Percentiles rank a stretch among this genome's conserved stretches.
phyloP scores from a whole-genome alignment of 768 basidiomycete genomes.

The Amanita pseudoporphyria region DNA sequence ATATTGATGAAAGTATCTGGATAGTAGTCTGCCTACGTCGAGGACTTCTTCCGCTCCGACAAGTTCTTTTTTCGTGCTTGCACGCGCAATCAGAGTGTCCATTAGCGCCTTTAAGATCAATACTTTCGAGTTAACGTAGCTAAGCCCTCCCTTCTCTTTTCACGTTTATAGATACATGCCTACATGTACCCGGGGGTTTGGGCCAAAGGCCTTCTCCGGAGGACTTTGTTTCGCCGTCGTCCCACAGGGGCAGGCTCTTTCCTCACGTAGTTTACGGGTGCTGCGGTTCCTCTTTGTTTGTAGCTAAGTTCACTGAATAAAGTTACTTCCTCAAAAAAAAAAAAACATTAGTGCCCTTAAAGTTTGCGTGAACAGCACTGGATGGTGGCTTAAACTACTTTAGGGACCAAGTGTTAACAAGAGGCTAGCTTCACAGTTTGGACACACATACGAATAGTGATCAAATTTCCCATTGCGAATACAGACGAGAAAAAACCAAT shows the following conservation, averaged over 20 bases:
- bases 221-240: too few relatives aligned
- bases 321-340: too few relatives aligned
- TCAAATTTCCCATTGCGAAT: neutral
- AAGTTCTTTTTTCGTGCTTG: neutral
- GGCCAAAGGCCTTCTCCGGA: too few relatives aligned
- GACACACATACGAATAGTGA: neutral
- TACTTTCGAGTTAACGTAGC: neutral
- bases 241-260: too few relatives aligned
- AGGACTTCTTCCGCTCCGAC: neutral
- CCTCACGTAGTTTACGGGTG: too few relatives aligned
- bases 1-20: too few relatives aligned
- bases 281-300: too few relatives aligned
- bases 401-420: neutral
- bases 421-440: neutral
- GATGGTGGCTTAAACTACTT: neutral
- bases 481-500: neutral
- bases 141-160: too few relatives aligned
- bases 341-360: neutral
- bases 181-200: neutral
- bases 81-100: constrained; percentile 7
- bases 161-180: constrained; percentile 1
- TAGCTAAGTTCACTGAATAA: too few relatives aligned
- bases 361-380: neutral
- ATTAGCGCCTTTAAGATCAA: neutral
- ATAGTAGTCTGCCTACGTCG: neutral